Evolutionary conservation across 441 rosid species (phyloP).

Genomic region (Lepidium campestre): DNA sequence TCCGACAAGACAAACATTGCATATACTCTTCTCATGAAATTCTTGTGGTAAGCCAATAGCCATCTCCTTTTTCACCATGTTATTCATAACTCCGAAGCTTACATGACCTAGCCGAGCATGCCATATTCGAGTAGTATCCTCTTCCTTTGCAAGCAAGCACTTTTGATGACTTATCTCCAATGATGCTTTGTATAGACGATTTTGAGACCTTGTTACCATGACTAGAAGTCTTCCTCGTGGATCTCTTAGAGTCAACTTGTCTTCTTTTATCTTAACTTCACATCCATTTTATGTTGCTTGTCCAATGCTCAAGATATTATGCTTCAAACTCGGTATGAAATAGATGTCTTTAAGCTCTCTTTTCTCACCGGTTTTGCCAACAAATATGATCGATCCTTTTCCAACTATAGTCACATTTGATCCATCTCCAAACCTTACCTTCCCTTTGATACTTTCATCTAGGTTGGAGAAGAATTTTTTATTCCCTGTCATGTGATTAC

Average conservation of each 20-base stretch:
- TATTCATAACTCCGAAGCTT: background rate
- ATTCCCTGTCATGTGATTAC: background rate
- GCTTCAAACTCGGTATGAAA: too few relatives aligned
- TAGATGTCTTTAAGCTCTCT: background rate
- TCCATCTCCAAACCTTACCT: background rate
- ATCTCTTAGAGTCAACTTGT: background rate
- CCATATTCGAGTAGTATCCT: too few relatives aligned
- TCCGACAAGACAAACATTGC: background rate
- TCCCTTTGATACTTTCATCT: background rate
- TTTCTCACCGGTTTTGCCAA: background rate
- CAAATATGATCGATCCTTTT: background rate
- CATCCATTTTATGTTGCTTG: background rate
- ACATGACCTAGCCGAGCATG: background rate
- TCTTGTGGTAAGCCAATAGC: background rate
- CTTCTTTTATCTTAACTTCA: background rate
- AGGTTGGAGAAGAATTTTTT: background rate
- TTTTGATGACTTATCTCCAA: background rate
- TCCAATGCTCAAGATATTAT: too few relatives aligned
- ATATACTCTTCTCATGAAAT: background rate
- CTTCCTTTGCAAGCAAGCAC: background rate
- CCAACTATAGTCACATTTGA: background rate
- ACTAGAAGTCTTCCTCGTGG: background rate
- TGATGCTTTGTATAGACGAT: background rate
- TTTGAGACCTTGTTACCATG: background rate
- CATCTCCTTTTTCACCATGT: background rate